phyloP scores from a whole-genome alignment of 805 yeast species.

The Teunomyces aglyptinius region DNA sequence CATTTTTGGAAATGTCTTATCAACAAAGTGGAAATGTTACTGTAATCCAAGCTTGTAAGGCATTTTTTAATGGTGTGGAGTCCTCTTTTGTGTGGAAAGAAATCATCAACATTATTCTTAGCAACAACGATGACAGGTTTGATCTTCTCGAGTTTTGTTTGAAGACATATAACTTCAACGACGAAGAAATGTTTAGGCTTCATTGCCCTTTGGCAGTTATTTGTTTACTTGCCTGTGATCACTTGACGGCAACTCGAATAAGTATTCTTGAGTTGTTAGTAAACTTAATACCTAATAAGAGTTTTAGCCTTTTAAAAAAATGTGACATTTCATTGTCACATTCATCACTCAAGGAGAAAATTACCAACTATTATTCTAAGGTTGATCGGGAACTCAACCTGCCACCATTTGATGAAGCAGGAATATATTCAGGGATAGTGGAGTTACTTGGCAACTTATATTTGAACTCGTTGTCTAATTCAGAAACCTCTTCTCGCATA shows the following conservation, averaged over 20 bases:
- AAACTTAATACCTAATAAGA: constrained; percentile 61
- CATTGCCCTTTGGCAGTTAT: constrained; percentile 75
- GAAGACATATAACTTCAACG: constrained; percentile 67
- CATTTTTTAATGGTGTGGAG: constrained; percentile 86
- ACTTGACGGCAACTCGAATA: constrained; percentile 29
- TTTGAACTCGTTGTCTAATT: constrained; percentile 14
- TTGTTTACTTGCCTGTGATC: constrained; percentile 33
- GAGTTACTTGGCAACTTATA: constrained; percentile 16
- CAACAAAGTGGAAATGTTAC: constrained; percentile 32
- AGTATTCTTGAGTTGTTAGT: constrained; percentile 43
- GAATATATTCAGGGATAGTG: constrained; percentile 18
- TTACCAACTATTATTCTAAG: background rate
- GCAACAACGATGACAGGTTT: constrained; percentile 28
- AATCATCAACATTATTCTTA: constrained; percentile 39
- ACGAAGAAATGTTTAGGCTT: constrained; percentile 77
- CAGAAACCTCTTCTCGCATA: constrained; percentile 12
- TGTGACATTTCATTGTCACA: background rate
- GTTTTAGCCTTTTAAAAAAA: constrained; percentile 29
- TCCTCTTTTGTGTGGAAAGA: constrained; percentile 74
- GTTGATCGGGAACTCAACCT: background rate
- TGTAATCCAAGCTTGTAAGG: constrained; percentile 55
- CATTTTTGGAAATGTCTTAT: constrained; percentile 55
- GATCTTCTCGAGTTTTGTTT: constrained; percentile 59
- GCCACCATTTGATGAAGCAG: background rate
- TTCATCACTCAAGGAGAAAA: background rate